Base-by-base conservation (phyloP, 139 green algal genomes). In the Chlorella sp. region DNA sequence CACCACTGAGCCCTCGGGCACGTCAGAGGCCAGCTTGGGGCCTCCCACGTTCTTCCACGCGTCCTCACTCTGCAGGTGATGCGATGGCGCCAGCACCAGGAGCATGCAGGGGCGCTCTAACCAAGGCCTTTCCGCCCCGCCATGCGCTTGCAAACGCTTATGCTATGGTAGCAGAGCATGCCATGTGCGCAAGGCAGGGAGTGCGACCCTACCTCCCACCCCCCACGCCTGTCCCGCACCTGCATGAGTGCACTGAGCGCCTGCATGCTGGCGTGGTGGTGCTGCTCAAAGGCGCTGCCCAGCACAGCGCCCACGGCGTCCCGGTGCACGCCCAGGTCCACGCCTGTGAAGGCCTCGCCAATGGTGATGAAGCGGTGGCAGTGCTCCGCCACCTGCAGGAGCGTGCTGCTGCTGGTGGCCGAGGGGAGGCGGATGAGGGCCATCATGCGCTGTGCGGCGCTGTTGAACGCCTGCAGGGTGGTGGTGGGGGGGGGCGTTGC, bases 341-440 rank as follows among this genome's bases (percentile, higher is more conserved):
- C 20, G 5, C 67, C 62, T 17, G 78, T 66, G 74, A 88, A 88
- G 27, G 79, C 79, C 72, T 88, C 82, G 0, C 73, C 76, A 27
- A 77, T 36, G n/a, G 49, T 71, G 10, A 77, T 23, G 50, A 85
- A 85, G 51, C 49, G 60, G 63, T 75, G 67, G 35, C 76, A 80
- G 75, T 66, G 79, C 50, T 82, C 73, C 24, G 82, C 76, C 0
- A 86, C 74, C 42, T 55, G 42, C 42, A 55, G 10, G 42, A 55
- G 42, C 42, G 42, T 55, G 42, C 10, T 17, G 10, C 42, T 17
- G 17, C 10, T 24, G 10, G 42, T 55, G 42, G 42, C 42, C 10
- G 10, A 10, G 10, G 42, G 42, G 42, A 17, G 10, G 10, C 42
- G 42, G 42, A 55, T 17, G 42, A 55, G 10, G 31, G 85, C 80